A percentile compares a stretch with the other conserved stretches of the same genome.
Conservation (phyloP, 768 basidiomycete species). For the Dioszegia crocea region DNA sequence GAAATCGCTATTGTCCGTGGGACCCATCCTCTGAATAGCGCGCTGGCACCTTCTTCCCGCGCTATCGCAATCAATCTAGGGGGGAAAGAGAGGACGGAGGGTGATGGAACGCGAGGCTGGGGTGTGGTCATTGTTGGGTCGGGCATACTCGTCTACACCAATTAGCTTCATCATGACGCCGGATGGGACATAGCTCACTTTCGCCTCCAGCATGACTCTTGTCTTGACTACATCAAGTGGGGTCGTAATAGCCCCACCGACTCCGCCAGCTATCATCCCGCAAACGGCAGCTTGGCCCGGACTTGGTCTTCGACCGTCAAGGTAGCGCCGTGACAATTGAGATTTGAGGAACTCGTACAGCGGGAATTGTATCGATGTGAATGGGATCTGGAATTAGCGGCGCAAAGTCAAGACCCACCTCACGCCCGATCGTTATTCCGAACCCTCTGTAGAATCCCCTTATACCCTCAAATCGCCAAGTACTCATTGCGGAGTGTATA, state of each 20-base stretch:
- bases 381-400: conserved; percentile 67
- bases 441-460: conserved; percentile 85
- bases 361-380: conserved; percentile 93
- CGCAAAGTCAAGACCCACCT: conserved; percentile 51
- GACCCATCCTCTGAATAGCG: conserved; percentile 79
- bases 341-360: conserved; percentile 83
- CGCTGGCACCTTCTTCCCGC: conserved; percentile 62
- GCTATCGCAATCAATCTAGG: conserved; percentile 66
- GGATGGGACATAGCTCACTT: conserved; percentile 56
- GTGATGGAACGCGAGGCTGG: conserved; percentile 19
- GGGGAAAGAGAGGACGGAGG: conserved; percentile 56
- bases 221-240: conserved; percentile 97
- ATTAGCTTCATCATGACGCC: neutral
- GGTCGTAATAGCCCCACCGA: conserved; percentile 84
- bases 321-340: conserved; percentile 56
- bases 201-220: conserved; percentile 87
- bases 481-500: conserved; percentile 44
- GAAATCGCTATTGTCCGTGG: conserved; percentile 96
- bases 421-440: conserved; percentile 68
- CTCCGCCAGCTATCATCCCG: conserved; percentile 83
- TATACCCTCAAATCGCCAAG: conserved; percentile 60
- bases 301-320: conserved; percentile 56
- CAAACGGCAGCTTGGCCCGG: conserved; percentile 63
- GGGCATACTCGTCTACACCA: neutral
- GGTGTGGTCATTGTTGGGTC: conserved; percentile 7